phyloP scores from a whole-genome alignment of 2,329 filamentous ascomycete species.

The Clarireedia homoeocarpa region DNA sequence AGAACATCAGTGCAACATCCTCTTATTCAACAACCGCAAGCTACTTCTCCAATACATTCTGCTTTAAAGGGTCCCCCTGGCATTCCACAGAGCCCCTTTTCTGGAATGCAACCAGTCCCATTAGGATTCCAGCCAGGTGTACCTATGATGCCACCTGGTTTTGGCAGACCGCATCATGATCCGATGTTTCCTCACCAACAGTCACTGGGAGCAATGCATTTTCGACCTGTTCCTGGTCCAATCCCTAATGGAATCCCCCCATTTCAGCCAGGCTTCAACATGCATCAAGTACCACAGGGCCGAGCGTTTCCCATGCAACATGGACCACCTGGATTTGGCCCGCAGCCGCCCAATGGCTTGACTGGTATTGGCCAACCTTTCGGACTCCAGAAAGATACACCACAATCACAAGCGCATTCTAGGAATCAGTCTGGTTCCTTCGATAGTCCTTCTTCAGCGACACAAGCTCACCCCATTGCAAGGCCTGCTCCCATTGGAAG shows the following conservation, averaged over 20 bases:
- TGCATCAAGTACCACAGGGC: constrained; percentile 51
- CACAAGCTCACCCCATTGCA: constrained; percentile 64
- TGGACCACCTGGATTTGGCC: constrained; percentile 48
- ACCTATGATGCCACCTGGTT: constrained; percentile 36
- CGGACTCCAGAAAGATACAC: constrained; percentile 31
- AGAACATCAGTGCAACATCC: constrained; percentile 47
- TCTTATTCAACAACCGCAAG: constrained; percentile 49
- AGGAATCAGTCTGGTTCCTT: constrained; percentile 68
- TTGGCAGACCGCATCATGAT: constrained; percentile 37
- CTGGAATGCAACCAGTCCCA: constrained; percentile 45
- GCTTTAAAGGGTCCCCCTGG: constrained; percentile 51
- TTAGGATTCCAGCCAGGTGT: constrained; percentile 45
- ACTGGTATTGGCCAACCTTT: constrained; percentile 35
- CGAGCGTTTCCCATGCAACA: constrained; percentile 31
- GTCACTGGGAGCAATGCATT: constrained; percentile 41
- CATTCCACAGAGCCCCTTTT: constrained; percentile 37
- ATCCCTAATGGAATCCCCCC: constrained; percentile 38
- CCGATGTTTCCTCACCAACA: constrained; percentile 50
- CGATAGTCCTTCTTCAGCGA: constrained; percentile 43
- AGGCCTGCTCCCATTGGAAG: constrained; percentile 83
- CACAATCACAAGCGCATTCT: constrained; percentile 52
- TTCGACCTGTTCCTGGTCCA: constrained; percentile 45
- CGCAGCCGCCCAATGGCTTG: constrained; percentile 35
- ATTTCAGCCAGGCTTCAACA: constrained; percentile 52
- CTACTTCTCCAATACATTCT: constrained; percentile 54